phyloP scores from a whole-genome alignment of 2,329 filamentous ascomycete genomes.

The Phialophora expanda region DNA sequence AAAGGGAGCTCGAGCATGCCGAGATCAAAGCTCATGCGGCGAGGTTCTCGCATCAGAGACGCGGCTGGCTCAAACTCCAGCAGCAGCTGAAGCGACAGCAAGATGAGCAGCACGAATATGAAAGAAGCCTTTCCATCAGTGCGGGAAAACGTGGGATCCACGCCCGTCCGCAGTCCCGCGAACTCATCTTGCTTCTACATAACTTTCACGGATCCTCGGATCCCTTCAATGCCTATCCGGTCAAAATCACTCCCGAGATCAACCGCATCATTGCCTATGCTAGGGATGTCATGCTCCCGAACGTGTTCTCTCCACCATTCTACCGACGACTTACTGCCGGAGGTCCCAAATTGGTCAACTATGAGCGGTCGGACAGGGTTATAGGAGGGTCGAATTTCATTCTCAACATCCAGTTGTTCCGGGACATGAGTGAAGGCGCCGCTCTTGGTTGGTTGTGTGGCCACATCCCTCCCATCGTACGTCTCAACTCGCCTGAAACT shows the following conservation, averaged over 20 bases:
- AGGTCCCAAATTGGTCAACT: conserved; percentile 9
- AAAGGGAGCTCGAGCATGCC: conserved; percentile 6
- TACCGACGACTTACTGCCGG: conserved; percentile 17
- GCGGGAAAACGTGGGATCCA: not conserved
- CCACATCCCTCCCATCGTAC: conserved; percentile 13
- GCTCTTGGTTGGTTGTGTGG: conserved; percentile 21
- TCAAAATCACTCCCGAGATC: conserved; percentile 24
- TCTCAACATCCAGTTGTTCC: conserved; percentile 9
- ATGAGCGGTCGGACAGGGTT: conserved; percentile 1
- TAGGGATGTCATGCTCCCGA: conserved; percentile 23
- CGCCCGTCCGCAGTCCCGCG: not conserved
- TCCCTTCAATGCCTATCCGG: conserved; percentile 23
- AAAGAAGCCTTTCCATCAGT: not conserved
- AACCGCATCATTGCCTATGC: conserved; percentile 17
- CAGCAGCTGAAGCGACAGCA: conserved; percentile 12
- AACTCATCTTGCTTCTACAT: conserved; percentile 5
- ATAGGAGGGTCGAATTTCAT: conserved; percentile 16
- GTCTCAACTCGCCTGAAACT: not conserved
- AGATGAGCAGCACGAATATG: conserved; percentile 6
- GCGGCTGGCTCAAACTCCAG: conserved; percentile 7
- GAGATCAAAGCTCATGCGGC: conserved; percentile 17
- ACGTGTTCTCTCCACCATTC: conserved; percentile 14
- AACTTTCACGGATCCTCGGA: conserved; percentile 22
- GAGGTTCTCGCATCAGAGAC: conserved; percentile 14
- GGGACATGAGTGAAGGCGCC: conserved; percentile 19